Evolutionary conservation across 2,329 filamentous ascomycete genomes (phyloP).

Genomic region (Didymosphaeria variabile): DNA sequence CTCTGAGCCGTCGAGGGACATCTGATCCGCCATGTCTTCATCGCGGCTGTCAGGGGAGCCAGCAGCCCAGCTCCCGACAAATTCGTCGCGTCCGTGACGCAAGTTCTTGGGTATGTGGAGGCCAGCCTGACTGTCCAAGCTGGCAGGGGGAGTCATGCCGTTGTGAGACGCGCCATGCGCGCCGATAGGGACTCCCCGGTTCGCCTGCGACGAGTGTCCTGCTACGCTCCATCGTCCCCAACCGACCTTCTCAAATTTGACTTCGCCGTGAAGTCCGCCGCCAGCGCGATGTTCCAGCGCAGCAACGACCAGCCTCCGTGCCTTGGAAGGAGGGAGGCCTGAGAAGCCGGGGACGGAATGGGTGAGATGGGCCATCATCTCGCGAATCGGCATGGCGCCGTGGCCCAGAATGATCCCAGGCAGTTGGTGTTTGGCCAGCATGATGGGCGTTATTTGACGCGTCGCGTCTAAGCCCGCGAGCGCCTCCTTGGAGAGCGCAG

Average conservation of each 20-base stretch:
- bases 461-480: slow-evolving; percentile 72
- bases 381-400: slow-evolving; percentile 90
- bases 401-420: slow-evolving; percentile 89
- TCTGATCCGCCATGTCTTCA: slow-evolving; percentile 79
- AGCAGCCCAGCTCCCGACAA: slow-evolving; percentile 69
- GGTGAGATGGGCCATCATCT: slow-evolving; percentile 94
- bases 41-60: slow-evolving; percentile 78
- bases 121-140: slow-evolving; percentile 53
- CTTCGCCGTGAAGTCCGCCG: slow-evolving; percentile 70
- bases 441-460: slow-evolving; percentile 81
- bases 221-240: slow-evolving; percentile 92
- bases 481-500: slow-evolving; percentile 59
- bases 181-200: slow-evolving; percentile 48
- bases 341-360: slow-evolving; percentile 93
- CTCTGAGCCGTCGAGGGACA: slow-evolving; percentile 81
- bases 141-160: slow-evolving; percentile 60
- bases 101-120: slow-evolving; percentile 57
- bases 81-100: slow-evolving; percentile 48
- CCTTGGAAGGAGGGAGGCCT: slow-evolving; percentile 86
- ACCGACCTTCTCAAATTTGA: slow-evolving; percentile 93
- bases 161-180: slow-evolving; percentile 48
- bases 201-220: slow-evolving; percentile 62
- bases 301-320: slow-evolving; percentile 88
- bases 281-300: slow-evolving; percentile 82
- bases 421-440: slow-evolving; percentile 89